These are phyloP conservation scores for Stropharia rugosoannulata DNA, from an alignment of 768 basidiomycete species.

Conservation along the genomic window DNA sequence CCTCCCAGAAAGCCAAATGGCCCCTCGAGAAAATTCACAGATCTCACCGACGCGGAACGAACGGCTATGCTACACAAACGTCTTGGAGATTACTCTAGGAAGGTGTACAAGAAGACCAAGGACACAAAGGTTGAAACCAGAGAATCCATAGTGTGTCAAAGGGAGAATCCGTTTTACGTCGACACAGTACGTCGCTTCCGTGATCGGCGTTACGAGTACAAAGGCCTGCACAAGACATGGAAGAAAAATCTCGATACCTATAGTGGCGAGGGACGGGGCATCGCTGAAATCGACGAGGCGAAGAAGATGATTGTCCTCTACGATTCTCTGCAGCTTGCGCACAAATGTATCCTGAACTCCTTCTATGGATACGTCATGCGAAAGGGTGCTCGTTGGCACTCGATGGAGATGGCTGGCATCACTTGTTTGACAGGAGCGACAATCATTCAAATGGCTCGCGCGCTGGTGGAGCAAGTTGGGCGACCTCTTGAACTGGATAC, in stretches of 20 bases:
- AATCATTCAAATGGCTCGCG: constrained; percentile 98
- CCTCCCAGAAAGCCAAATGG: constrained; percentile 75
- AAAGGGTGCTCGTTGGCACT: constrained; percentile 98
- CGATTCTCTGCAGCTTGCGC: constrained; percentile 96
- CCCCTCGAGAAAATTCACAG: constrained; percentile 77
- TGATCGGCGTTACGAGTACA: constrained; percentile 98
- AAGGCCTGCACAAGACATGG: constrained; percentile 98
- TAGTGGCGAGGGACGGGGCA: constrained; percentile 61
- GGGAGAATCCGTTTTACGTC: constrained; percentile 98
- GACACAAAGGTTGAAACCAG: constrained; percentile 94
- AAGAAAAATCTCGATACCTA: constrained; percentile 93
- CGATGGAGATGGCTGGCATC: constrained; percentile 99
- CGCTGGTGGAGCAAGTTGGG: constrained; percentile 96
- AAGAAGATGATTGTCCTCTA: constrained; percentile 99
- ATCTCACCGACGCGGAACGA: constrained; percentile 83
- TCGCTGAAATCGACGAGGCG: constrained; percentile 92
- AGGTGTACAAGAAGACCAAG: constrained; percentile 98
- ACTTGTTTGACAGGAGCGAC: constrained; percentile 97
- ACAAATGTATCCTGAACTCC: constrained; percentile 99
- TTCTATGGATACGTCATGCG: constrained; percentile 99
- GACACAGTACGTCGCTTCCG: constrained; percentile 97
- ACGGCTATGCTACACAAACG: constrained; percentile 93
- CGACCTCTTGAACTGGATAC: constrained; percentile 97
- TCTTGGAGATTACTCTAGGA: constrained; percentile 96
- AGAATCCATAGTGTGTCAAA: constrained; percentile 94